Conservation (phyloP, 108 stramenopile genomes). For the Cyclotella atomus region DNA sequence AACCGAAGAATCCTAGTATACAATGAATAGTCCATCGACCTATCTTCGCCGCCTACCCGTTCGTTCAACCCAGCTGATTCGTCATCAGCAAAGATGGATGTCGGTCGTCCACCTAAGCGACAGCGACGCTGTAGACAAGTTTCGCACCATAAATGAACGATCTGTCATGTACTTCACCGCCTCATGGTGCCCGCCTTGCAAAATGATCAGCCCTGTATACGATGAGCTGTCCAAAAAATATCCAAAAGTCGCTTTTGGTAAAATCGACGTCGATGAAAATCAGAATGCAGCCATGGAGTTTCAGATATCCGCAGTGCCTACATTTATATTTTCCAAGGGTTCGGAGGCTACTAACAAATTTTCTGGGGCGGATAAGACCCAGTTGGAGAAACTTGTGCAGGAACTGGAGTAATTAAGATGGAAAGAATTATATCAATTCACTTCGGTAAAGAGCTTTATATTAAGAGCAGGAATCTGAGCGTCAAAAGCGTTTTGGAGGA, state of each 20-base stretch:
- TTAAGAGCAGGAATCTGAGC: no score
- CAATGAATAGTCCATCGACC: slow-evolving; percentile 19
- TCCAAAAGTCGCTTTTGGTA: slow-evolving; percentile 73
- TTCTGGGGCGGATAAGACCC: slow-evolving; percentile 67
- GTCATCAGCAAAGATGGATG: slow-evolving; percentile 54
- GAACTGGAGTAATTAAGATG: slow-evolving; percentile 17
- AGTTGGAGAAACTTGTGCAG: slow-evolving; percentile 59
- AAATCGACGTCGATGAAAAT: slow-evolving; percentile 83
- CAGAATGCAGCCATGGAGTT: slow-evolving; percentile 68
- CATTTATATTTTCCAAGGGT: slow-evolving; percentile 74
- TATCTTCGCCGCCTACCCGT: slow-evolving; percentile 12
- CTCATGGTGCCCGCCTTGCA: slow-evolving; percentile 77
- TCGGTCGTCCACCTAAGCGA: slow-evolving; percentile 69
- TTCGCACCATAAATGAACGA: slow-evolving; percentile 65
- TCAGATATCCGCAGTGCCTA: slow-evolving; percentile 74
- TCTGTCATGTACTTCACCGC: slow-evolving; percentile 83
- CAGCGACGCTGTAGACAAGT: slow-evolving; percentile 71
- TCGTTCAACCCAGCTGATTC: slow-evolving; percentile 4
- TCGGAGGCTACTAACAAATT: slow-evolving; percentile 57
- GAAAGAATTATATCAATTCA: no score
- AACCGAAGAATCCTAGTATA: background rate
- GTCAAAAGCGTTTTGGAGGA: no score
- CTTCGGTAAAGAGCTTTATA: no score
- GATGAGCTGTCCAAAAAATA: slow-evolving; percentile 72
- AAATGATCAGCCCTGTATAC: slow-evolving; percentile 68